phyloP scores from a whole-genome alignment of 2,329 filamentous ascomycete genomes.

The Alternaria arborescens region DNA sequence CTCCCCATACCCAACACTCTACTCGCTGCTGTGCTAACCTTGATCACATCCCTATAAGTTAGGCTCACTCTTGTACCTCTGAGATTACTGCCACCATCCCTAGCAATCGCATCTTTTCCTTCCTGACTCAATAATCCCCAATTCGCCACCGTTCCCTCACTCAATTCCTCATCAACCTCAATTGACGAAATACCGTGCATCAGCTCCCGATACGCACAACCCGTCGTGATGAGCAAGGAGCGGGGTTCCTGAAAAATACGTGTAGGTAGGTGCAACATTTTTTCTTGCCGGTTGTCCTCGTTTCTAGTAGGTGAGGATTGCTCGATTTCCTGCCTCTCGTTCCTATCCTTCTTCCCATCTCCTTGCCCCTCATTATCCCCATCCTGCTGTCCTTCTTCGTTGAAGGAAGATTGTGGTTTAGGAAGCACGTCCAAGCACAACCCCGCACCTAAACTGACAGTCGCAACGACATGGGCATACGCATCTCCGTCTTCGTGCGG shows the following conservation, averaged over 20 bases:
- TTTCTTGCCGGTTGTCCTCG: background rate
- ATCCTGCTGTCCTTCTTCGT: constrained; percentile 52
- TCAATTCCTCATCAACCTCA: constrained; percentile 70
- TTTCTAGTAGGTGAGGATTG: background rate
- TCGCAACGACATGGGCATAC: constrained; percentile 88
- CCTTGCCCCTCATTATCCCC: constrained; percentile 40
- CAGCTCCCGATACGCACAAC: constrained; percentile 72
- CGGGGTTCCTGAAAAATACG: constrained; percentile 84
- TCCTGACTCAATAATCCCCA: constrained; percentile 70
- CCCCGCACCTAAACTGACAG: constrained; percentile 81
- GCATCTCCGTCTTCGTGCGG: constrained; percentile 91
- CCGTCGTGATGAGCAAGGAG: constrained; percentile 77
- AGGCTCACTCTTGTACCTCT: constrained; percentile 73
- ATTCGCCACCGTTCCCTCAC: constrained; percentile 67
- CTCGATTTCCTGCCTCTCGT: too few species aligned
- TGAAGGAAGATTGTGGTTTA: constrained; percentile 30
- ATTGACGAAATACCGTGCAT: constrained; percentile 78
- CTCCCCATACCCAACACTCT: constrained; percentile 39
- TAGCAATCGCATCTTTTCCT: constrained; percentile 43
- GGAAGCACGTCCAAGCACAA: constrained; percentile 79
- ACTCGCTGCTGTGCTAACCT: constrained; percentile 43
- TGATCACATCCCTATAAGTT: constrained; percentile 85
- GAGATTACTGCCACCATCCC: constrained; percentile 62
- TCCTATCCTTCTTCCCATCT: background rate
- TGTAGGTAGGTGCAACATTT: constrained; percentile 35